Evolutionary conservation across 306 rosid species (phyloP), one percentile per base, ranked within the genome.

Genomic region (Vicia sativa): DNA sequence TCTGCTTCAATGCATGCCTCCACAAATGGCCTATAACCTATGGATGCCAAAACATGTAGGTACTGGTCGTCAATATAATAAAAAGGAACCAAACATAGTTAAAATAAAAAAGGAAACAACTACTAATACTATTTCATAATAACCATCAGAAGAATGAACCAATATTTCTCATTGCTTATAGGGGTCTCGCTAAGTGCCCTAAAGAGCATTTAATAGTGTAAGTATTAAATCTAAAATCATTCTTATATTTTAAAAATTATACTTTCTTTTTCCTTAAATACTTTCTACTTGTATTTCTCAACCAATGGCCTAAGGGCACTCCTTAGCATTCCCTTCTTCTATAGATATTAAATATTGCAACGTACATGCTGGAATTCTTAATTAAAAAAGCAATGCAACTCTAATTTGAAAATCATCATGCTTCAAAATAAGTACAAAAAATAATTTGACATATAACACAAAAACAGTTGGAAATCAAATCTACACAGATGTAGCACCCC

Each of bases 1-100:
- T 88, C 96, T 69, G 98, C 98, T 35, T 93, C 98, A 70, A 90
- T 56, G 83, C 98, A 93, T 61, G 97, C 97, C 85, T 93, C 98
- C 46, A 93, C 98, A 78, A 93, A 93, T 65, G 97, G 98, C 74
- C 86, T 83, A 57, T 73, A 93, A 61, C 98, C 98, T 93, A 64
- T 38, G 59, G 54, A 76, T 45, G 75, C 62, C 76, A 78, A 60
- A 81, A 28, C 41, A 48, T 50, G 58, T 37, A 50, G 74, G 69
- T 28, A 49, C 49, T 72, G 50, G 21, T 67, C 35, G 11, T 66
- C 42, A 70, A 45, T 9, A 61, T 39, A 60, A 53, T 28, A 42
- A 12, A 11, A 25, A 45, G 15, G 46, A 13, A 71, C 66, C 74
- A 19, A 71, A 57, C 52, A 57, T 53, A 62, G 78, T 67, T 0